A percentile compares a stretch with the other conserved stretches of the same genome.
These are phyloP conservation scores for Colletotrichum costaricense DNA, from an alignment of 2,329 filamentous ascomycete genomes.

Conservation along the genomic window DNA sequence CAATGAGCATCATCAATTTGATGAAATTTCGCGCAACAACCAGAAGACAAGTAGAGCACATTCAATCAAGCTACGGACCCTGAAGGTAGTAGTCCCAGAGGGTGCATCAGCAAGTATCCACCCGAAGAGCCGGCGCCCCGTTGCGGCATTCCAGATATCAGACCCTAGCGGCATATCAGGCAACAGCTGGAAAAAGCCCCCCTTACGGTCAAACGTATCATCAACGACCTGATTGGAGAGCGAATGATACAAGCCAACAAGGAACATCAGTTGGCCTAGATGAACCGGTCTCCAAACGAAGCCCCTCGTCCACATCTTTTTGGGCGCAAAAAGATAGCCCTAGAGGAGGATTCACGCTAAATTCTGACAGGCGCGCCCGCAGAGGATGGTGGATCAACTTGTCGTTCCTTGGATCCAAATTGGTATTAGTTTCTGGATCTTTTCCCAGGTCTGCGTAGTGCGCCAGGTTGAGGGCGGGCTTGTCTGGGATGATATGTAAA, in stretches of 20 bases:
- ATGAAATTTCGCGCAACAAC: too few relatives aligned
- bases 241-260: not conserved
- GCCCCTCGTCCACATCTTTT: not conserved
- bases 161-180: not conserved
- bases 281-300: not conserved
- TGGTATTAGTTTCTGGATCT: not conserved
- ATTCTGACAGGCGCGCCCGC: not conserved
- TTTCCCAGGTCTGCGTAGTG: not conserved
- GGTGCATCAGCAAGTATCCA: too few relatives aligned
- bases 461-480: not conserved
- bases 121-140: not conserved
- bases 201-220: not conserved
- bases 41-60: too few relatives aligned
- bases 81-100: too few relatives aligned
- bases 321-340: not conserved
- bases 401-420: not conserved
- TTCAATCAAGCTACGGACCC: too few relatives aligned
- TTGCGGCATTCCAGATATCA: not conserved
- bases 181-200: not conserved
- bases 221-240: not conserved
- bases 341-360: not conserved
- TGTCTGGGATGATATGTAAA: not conserved
- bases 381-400: not conserved
- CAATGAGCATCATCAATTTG: too few relatives aligned
- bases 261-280: not conserved